These are phyloP conservation scores for Zangia roseola DNA, from an alignment of 768 basidiomycete genomes.

Conservation along the genomic window DNA sequence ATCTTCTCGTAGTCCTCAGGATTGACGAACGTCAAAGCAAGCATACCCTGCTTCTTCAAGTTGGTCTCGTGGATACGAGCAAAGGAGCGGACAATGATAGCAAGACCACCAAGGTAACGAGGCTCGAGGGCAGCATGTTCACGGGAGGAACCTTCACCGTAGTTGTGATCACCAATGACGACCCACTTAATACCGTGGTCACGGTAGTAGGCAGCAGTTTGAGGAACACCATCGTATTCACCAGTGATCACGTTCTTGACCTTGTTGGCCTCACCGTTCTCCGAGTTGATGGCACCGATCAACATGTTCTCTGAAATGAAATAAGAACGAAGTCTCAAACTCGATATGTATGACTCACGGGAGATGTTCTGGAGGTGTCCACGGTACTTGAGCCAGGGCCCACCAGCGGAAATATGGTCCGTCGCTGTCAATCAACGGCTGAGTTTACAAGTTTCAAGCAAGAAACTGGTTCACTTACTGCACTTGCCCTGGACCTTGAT, in stretches of 20 bases:
- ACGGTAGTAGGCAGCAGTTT: constrained; percentile 85
- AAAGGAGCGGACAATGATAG: constrained; percentile 95
- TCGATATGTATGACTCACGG: constrained; percentile 45
- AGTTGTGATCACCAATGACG: constrained; percentile 93
- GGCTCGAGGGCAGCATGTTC: constrained; percentile 98
- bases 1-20: constrained; percentile 94
- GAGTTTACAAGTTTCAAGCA: background rate
- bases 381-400: constrained; percentile 99
- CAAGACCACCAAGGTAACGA: constrained; percentile 90
- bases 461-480: constrained; percentile 54
- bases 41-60: constrained; percentile 99
- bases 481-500: constrained; percentile 99
- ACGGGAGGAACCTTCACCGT: constrained; percentile 97
- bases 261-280: constrained; percentile 96
- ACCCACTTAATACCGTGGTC: constrained; percentile 93
- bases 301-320: constrained; percentile 79
- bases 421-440: constrained; percentile 48
- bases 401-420: constrained; percentile 96
- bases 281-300: constrained; percentile 95
- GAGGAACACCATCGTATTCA: constrained; percentile 81
- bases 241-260: constrained; percentile 89
- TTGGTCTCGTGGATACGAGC: constrained; percentile 98
- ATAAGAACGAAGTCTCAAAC: constrained; percentile 3
- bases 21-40: constrained; percentile 90
- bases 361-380: constrained; percentile 99